Conservation (phyloP, 2,329 filamentous ascomycete genomes). For the Diaporthe aspalathi region DNA sequence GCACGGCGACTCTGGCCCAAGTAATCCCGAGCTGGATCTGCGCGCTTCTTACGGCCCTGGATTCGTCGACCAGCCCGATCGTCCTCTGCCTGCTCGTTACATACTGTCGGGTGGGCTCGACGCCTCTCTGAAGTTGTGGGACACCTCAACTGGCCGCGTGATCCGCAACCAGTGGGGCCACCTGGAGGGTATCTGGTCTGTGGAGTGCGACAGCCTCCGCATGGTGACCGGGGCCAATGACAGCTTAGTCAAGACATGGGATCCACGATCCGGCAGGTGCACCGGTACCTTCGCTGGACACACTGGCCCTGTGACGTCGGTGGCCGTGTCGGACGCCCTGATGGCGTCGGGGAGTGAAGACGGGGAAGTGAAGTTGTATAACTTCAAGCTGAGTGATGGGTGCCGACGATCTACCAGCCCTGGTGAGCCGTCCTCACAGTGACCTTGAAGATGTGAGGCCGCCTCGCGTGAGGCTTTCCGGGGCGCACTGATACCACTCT, state of each 20-base stretch:
- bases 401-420: conserved; percentile 39
- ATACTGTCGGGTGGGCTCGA: conserved; percentile 95
- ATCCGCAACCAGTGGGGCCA: conserved; percentile 96
- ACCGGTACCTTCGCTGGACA: conserved; percentile 94
- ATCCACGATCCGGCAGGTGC: conserved; percentile 89
- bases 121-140: conserved; percentile 92
- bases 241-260: conserved; percentile 95
- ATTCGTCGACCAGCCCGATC: conserved; percentile 70
- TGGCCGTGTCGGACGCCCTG: conserved; percentile 88
- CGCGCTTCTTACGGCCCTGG: conserved; percentile 69
- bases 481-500: conserved; percentile 35
- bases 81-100: conserved; percentile 84
- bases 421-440: conserved; percentile 18
- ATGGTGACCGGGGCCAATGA: conserved; percentile 93
- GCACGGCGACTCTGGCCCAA: conserved; percentile 42
- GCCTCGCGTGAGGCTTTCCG: neutral
- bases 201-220: conserved; percentile 88
- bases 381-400: conserved; percentile 63
- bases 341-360: conserved; percentile 96
- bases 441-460: neutral
- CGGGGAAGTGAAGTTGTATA: conserved; percentile 87
- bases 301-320: conserved; percentile 89
- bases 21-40: conserved; percentile 53
- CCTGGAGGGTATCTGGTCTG: conserved; percentile 93
- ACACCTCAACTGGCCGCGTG: conserved; percentile 83